Conservation (phyloP, 352 stramenopile species). For the Pythium angustatum region DNA sequence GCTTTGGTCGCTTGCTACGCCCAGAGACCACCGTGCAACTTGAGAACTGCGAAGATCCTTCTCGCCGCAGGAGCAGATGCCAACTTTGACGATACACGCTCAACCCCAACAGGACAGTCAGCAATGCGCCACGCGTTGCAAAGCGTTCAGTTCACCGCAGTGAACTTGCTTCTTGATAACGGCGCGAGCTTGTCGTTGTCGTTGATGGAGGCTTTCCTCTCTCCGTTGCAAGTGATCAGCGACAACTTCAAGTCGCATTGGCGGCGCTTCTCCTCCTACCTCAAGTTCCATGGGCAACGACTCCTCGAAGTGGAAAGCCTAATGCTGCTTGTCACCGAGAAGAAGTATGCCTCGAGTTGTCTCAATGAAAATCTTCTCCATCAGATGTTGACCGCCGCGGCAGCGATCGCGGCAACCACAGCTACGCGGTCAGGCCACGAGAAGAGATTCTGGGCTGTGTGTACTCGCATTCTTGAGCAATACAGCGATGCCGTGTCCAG, state of each 20-base stretch:
- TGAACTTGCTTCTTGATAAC: constrained; percentile 47
- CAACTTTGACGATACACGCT: constrained; percentile 21
- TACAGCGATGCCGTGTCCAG: constrained; percentile 33
- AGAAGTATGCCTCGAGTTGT: constrained; percentile 13
- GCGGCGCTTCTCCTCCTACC: constrained; percentile 37
- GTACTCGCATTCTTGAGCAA: constrained; percentile 35
- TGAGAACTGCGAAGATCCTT: constrained; percentile 43
- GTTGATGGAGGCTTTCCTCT: constrained; percentile 41
- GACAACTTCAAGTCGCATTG: constrained; percentile 33
- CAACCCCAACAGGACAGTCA: constrained; percentile 21
- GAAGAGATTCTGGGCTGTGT: constrained; percentile 50
- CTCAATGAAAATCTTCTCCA: constrained; percentile 50
- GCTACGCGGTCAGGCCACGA: constrained; percentile 33
- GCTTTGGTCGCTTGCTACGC: constrained; percentile 46
- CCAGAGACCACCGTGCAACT: constrained; percentile 37
- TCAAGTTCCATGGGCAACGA: constrained; percentile 33
- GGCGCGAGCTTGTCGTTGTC: constrained; percentile 35
- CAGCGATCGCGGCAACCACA: constrained; percentile 41
- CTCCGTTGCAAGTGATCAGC: constrained; percentile 23
- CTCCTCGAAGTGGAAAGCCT: constrained; percentile 47
- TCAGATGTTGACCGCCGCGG: constrained; percentile 39
- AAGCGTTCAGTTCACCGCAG: constrained; percentile 34
- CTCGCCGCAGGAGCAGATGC: constrained; percentile 39
- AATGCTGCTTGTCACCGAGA: constrained; percentile 46
- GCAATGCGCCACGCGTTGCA: constrained; percentile 41